Evolutionary conservation across 345 rosid genomes (phyloP).

Genomic region (Cardamine resedifolia): DNA sequence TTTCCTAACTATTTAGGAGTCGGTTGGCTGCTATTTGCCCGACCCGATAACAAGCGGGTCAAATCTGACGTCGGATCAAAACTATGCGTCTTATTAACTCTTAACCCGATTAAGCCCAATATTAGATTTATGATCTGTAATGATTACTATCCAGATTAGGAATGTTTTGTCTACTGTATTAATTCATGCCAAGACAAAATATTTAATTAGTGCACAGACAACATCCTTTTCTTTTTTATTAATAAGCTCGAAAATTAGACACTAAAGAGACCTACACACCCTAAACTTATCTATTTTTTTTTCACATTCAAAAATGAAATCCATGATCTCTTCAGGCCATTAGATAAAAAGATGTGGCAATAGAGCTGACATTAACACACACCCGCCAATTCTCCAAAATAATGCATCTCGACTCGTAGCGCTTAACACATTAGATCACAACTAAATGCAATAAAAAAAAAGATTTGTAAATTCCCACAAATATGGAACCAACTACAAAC

Average conservation of each 20-base stretch:
- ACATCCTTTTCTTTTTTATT: background rate
- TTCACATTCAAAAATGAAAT: too few relatives aligned
- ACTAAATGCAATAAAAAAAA: too few relatives aligned
- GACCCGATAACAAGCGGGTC: slow-evolving; percentile 16
- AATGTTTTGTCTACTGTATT: slow-evolving; percentile 24
- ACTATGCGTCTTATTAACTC: background rate
- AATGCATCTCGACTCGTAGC: too few relatives aligned
- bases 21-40: background rate
- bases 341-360: too few relatives aligned
- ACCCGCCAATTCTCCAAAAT: too few relatives aligned
- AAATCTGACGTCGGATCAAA: slow-evolving; percentile 2
- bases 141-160: slow-evolving; percentile 3
- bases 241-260: background rate
- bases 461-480: too few relatives aligned
- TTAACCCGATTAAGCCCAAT: background rate
- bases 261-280: too few relatives aligned
- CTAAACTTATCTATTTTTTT: too few relatives aligned
- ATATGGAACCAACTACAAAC: too few relatives aligned
- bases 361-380: too few relatives aligned
- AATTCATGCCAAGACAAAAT: slow-evolving; percentile 3
- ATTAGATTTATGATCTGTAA: background rate
- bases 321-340: too few relatives aligned
- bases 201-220: background rate
- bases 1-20: background rate
- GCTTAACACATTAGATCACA: too few relatives aligned